phyloP scores from a whole-genome alignment of 1,139 yeast genomes.

The Kodamaea arcana region DNA sequence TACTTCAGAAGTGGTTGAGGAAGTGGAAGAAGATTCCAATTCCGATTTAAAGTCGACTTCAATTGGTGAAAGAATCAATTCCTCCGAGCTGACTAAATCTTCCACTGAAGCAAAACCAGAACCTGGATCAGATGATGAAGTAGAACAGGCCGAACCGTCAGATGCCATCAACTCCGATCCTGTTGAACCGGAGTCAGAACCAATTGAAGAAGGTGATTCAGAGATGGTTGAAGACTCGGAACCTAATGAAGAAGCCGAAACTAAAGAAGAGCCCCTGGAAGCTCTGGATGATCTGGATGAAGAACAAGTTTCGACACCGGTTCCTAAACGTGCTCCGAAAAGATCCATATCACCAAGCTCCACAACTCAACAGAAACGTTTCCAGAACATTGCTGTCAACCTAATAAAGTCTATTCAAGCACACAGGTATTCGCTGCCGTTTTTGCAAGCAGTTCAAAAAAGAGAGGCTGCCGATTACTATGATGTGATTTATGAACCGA shows the following conservation, averaged over 20 bases:
- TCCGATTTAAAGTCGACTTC: background rate
- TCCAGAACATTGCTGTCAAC: slow-evolving; percentile 54
- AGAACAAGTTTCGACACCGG: slow-evolving; percentile 1
- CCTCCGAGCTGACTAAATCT: no score
- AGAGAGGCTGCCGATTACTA: slow-evolving; percentile 69
- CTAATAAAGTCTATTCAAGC: slow-evolving; percentile 63
- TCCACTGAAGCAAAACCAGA: slow-evolving; percentile 1
- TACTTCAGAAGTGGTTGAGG: slow-evolving; percentile 1
- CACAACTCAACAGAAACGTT: slow-evolving; percentile 39
- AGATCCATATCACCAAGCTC: slow-evolving; percentile 26
- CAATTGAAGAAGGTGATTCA: background rate
- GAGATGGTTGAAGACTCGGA: background rate
- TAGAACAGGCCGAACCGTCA: background rate
- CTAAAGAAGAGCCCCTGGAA: no score
- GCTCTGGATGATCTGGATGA: slow-evolving; percentile 1
- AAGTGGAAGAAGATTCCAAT: background rate
- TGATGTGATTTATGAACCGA: slow-evolving; percentile 58
- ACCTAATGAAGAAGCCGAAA: no score
- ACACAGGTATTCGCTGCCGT: slow-evolving; percentile 72
- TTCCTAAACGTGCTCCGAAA: slow-evolving; percentile 10
- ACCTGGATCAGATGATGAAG: background rate
- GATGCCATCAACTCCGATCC: no score
- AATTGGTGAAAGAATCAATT: no score
- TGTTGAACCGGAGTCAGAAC: no score
- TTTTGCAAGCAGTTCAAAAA: slow-evolving; percentile 63